phyloP scores from a whole-genome alignment of 495 filamentous ascomycete species.

The Parathielavia hyrcaniae region DNA sequence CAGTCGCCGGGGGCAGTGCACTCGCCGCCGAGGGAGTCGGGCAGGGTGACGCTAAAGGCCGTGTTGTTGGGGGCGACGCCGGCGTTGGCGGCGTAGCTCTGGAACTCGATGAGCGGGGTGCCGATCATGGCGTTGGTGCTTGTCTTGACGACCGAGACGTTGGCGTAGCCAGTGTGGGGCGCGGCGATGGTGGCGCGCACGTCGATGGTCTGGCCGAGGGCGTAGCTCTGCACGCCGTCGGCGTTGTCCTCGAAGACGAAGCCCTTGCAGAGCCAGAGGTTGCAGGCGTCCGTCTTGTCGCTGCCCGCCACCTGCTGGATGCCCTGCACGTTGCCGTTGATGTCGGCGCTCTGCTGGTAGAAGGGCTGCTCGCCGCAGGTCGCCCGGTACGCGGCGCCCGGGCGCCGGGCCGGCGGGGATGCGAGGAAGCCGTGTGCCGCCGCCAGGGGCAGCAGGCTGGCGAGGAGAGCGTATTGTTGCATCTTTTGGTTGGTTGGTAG shows the following conservation, averaged over 20 bases:
- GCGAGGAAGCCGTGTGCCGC: conserved; percentile 3
- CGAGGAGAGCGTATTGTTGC: not conserved
- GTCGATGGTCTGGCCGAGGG: conserved; percentile 51
- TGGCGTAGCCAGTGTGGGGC: conserved; percentile 60
- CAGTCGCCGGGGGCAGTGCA: conserved; percentile 7
- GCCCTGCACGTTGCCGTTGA: conserved; percentile 9
- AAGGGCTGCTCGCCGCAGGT: conserved; percentile 5
- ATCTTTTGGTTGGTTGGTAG: not conserved
- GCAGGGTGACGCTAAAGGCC: conserved; percentile 60
- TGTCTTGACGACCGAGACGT: conserved; percentile 61
- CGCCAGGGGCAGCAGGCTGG: not conserved
- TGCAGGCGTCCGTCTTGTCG: conserved; percentile 15
- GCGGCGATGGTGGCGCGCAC: conserved; percentile 45
- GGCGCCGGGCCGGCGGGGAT: not conserved
- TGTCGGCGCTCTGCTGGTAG: conserved; percentile 6
- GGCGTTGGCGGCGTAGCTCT: conserved; percentile 40
- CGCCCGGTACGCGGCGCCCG: not conserved
- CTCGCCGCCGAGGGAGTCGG: conserved; percentile 22
- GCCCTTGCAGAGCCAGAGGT: conserved; percentile 55
- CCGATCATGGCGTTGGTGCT: conserved; percentile 53
- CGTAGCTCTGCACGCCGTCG: conserved; percentile 54
- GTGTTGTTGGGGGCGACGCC: conserved; percentile 47
- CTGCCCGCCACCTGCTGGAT: conserved; percentile 5
- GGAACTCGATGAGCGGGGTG: conserved; percentile 49
- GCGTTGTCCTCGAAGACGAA: conserved; percentile 62